A percentile compares a stretch with the other conserved stretches of the same genome.
Conservation (phyloP, 306 rosid species). For the Quercus dentata region DNA sequence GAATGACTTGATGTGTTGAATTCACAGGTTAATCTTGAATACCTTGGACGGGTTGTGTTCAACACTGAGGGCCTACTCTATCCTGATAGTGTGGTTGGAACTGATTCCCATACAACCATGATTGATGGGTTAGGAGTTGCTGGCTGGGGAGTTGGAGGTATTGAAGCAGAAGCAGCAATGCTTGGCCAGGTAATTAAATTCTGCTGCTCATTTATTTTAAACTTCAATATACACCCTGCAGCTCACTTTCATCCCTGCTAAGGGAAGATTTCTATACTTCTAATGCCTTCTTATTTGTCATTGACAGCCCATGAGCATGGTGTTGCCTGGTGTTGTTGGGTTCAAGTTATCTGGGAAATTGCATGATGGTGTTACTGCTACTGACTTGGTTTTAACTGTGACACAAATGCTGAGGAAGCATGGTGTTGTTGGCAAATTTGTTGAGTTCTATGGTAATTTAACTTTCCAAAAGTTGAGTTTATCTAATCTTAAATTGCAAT, state of each 20-base stretch:
- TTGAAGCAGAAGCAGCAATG: constrained; percentile 96
- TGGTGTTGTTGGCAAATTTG: constrained; percentile 95
- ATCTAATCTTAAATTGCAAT: background rate
- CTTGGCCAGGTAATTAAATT: constrained; percentile 79
- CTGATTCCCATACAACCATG: constrained; percentile 96
- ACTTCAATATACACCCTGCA: background rate
- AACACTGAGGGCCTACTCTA: constrained; percentile 76
- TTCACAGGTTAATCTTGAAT: constrained; percentile 90
- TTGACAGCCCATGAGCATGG: constrained; percentile 95
- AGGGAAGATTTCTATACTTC: constrained; percentile 6
- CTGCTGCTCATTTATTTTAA: background rate
- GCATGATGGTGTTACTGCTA: constrained; percentile 81
- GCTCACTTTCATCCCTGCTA: constrained; percentile 8
- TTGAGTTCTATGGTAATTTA: constrained; percentile 80
- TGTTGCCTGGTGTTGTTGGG: constrained; percentile 94
- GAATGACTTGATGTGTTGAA: constrained; percentile 16
- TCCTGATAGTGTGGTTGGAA: constrained; percentile 97
- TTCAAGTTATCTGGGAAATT: constrained; percentile 84
- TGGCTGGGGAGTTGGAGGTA: constrained; percentile 98
- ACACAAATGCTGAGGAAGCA: constrained; percentile 94
- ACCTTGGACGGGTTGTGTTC: constrained; percentile 92
- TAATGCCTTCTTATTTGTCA: constrained; percentile 31
- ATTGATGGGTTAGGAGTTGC: constrained; percentile 96
- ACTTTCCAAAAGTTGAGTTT: background rate
- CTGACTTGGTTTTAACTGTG: constrained; percentile 89